phyloP scores from a whole-genome alignment of 2,329 filamentous ascomycete species.

The Aspergillus persii region DNA sequence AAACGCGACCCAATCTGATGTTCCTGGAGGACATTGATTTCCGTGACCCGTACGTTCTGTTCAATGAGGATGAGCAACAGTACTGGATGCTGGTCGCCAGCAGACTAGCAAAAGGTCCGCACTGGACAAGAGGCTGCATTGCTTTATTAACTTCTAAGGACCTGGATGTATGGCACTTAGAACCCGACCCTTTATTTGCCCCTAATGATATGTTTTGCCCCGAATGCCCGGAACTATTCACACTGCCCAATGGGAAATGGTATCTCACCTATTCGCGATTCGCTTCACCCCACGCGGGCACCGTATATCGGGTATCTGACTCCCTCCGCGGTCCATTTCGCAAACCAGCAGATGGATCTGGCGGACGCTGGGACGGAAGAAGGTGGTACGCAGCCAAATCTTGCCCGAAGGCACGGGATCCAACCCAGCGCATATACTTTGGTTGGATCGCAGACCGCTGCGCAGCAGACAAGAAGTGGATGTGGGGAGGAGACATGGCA shows the following conservation, averaged over 20 bases:
- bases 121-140: slow-evolving; percentile 1
- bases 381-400: no score
- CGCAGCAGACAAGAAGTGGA: no score
- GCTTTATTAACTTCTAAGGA: background rate
- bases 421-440: no score
- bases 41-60: background rate
- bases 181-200: background rate
- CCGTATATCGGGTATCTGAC: background rate
- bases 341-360: no score
- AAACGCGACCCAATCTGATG: background rate
- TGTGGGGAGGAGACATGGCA: no score
- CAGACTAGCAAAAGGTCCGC: background rate
- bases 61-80: background rate
- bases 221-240: background rate
- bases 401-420: no score
- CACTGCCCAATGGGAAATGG: slow-evolving; percentile 1
- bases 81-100: slow-evolving; percentile 2
- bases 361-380: no score
- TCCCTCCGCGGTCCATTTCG: background rate
- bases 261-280: slow-evolving; percentile 1
- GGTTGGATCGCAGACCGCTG: no score
- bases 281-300: background rate
- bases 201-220: slow-evolving; percentile 2
- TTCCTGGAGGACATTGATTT: background rate
- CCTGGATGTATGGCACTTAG: background rate